A percentile compares a stretch with the other conserved stretches of the same genome.
These are phyloP conservation scores for Calophaca sinica DNA, from an alignment of 306 rosid genomes.

Conservation along the genomic window DNA sequence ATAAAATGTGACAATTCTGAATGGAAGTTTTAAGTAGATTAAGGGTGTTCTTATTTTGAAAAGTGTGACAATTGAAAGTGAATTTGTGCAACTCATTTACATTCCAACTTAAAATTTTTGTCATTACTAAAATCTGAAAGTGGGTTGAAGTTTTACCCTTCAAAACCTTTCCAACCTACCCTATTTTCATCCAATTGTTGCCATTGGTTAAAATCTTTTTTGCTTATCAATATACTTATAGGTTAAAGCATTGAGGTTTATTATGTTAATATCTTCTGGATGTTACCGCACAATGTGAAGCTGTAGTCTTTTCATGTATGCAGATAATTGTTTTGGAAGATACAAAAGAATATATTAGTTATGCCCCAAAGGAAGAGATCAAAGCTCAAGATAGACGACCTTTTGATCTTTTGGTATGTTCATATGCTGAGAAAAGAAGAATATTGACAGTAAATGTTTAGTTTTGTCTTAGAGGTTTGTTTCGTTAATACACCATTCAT, in stretches of 20 bases:
- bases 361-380: constrained; percentile 72
- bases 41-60: no score
- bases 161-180: not conserved
- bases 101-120: constrained; percentile 8
- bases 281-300: not conserved
- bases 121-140: constrained; percentile 3
- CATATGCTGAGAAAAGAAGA: constrained; percentile 17
- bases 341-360: constrained; percentile 77
- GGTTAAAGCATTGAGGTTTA: not conserved
- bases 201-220: not conserved
- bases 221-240: constrained; percentile 5
- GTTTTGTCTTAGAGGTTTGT: constrained; percentile 30
- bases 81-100: constrained; percentile 22
- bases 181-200: not conserved
- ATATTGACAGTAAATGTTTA: constrained; percentile 32
- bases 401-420: constrained; percentile 93
- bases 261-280: constrained; percentile 1
- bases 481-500: constrained; percentile 49
- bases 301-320: constrained; percentile 36
- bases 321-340: constrained; percentile 96
- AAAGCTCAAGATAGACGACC: constrained; percentile 86
- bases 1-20: not conserved
- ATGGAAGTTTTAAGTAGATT: no score
- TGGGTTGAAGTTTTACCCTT: not conserved
- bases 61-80: constrained; percentile 37